A percentile compares a stretch with the other conserved stretches of the same genome.
These are phyloP conservation scores for Endoconidiophora laricicola DNA, from an alignment of 2,329 filamentous ascomycete species.

Conservation along the genomic window DNA sequence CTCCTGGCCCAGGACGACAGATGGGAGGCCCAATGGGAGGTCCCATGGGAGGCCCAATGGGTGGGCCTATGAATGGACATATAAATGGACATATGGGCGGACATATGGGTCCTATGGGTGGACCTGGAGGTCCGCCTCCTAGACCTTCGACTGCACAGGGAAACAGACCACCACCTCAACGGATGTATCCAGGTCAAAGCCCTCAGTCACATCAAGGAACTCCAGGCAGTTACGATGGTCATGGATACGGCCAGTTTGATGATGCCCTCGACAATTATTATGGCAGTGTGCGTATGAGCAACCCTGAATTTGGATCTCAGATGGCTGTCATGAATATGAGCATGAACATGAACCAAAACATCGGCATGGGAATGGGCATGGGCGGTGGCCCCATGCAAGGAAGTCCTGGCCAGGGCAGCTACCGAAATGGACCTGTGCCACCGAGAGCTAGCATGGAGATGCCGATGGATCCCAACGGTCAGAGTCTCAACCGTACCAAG, in stretches of 20 bases:
- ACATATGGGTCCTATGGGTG: not conserved
- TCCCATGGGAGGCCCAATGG: not conserved
- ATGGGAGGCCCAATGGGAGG: not conserved
- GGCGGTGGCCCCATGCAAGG: constrained; percentile 1
- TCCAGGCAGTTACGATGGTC: constrained; percentile 11
- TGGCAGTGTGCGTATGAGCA: constrained; percentile 16
- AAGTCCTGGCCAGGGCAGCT: constrained; percentile 13
- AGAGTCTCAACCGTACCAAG: constrained; percentile 41
- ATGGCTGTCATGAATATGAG: constrained; percentile 7
- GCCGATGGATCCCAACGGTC: constrained; percentile 22
- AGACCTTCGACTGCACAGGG: constrained; percentile 37
- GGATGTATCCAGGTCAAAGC: constrained; percentile 31
- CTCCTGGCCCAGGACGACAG: not conserved
- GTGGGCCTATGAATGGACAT: not conserved
- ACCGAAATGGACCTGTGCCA: constrained; percentile 5
- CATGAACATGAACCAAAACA: constrained; percentile 1
- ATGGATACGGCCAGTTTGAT: constrained; percentile 14
- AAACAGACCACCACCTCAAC: constrained; percentile 34
- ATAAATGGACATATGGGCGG: not conserved
- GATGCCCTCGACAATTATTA: constrained; percentile 18
- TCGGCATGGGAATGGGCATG: constrained; percentile 6
- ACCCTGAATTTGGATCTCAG: constrained; percentile 15
- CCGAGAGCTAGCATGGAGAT: constrained; percentile 2
- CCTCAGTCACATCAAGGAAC: constrained; percentile 19
- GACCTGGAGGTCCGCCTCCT: constrained; percentile 16